These are phyloP conservation scores for Sporothrix globosa DNA, from an alignment of 2,329 filamentous ascomycete genomes.

Conservation along the genomic window DNA sequence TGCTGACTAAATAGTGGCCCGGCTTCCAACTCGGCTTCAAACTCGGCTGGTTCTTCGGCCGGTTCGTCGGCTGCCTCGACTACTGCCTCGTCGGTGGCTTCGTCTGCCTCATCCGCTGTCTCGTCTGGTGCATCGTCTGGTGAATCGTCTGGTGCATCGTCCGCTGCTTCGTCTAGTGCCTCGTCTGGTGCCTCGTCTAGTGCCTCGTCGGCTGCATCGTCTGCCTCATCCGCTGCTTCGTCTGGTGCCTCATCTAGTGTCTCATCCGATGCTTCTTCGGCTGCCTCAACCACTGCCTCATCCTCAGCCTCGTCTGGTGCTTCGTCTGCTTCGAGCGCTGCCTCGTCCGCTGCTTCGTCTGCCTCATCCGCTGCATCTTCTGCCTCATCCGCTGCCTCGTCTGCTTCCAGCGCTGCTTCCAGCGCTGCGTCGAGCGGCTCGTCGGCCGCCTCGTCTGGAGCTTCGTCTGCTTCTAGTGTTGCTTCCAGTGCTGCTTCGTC, in stretches of 20 bases:
- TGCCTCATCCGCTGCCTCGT: neutral
- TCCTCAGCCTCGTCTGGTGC: neutral
- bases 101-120: neutral
- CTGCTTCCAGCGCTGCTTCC: neutral
- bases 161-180: neutral
- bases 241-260: neutral
- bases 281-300: slow-evolving; percentile 1
- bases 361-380: neutral
- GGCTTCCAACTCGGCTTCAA: neutral
- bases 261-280: neutral
- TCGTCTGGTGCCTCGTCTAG: neutral
- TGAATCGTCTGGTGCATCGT: neutral
- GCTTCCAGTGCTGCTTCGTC: neutral
- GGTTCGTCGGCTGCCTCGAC: neutral
- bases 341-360: neutral
- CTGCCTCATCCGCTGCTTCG: neutral
- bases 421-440: neutral
- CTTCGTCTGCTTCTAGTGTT: neutral
- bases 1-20: slow-evolving; percentile 12
- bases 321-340: neutral
- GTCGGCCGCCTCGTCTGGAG: neutral
- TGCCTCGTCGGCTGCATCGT: neutral
- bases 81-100: neutral
- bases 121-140: neutral
- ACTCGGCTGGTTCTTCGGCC: slow-evolving; percentile 5